Conservation (phyloP, 768 basidiomycete genomes). For the Boletus subcaerulescens region DNA sequence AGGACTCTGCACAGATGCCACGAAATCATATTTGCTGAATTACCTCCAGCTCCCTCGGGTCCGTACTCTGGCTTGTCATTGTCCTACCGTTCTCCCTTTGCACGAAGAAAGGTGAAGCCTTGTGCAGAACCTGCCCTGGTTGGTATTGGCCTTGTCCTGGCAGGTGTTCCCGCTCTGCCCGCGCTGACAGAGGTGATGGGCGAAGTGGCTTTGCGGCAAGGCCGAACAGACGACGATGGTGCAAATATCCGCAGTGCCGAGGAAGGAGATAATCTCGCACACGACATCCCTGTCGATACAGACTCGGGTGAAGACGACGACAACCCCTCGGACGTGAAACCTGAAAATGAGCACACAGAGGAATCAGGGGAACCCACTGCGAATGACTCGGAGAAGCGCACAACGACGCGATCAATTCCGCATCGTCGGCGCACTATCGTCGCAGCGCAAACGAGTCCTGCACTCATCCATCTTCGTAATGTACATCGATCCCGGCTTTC, state of each 20-base stretch:
- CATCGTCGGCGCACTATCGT: constrained; percentile 49
- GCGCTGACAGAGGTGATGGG: constrained; percentile 70
- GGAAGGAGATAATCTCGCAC: constrained; percentile 39
- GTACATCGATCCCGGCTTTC: constrained; percentile 56
- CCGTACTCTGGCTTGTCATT: constrained; percentile 65
- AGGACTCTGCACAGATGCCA: constrained; percentile 88
- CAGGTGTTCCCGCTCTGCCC: constrained; percentile 76
- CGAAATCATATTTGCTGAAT: constrained; percentile 93
- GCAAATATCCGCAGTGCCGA: constrained; percentile 49
- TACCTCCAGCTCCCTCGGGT: constrained; percentile 59
- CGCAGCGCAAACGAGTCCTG: constrained; percentile 72
- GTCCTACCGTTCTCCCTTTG: constrained; percentile 47
- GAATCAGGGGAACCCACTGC: constrained; percentile 10
- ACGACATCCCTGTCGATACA: constrained; percentile 18
- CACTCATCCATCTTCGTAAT: constrained; percentile 58
- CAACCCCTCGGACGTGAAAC: constrained; percentile 44
- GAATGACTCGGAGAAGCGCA: constrained; percentile 14
- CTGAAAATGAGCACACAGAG: constrained; percentile 22
- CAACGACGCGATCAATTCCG: constrained; percentile 9
- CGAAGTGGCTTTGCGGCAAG: constrained; percentile 86
- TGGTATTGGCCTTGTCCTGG: constrained; percentile 80
- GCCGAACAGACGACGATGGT: constrained; percentile 66
- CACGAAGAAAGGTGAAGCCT: constrained; percentile 65
- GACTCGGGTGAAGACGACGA: constrained; percentile 39
- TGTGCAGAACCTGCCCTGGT: constrained; percentile 74